Conservation (phyloP, 1,139 yeast species). For the Saccharomyces hybrid region DNA sequence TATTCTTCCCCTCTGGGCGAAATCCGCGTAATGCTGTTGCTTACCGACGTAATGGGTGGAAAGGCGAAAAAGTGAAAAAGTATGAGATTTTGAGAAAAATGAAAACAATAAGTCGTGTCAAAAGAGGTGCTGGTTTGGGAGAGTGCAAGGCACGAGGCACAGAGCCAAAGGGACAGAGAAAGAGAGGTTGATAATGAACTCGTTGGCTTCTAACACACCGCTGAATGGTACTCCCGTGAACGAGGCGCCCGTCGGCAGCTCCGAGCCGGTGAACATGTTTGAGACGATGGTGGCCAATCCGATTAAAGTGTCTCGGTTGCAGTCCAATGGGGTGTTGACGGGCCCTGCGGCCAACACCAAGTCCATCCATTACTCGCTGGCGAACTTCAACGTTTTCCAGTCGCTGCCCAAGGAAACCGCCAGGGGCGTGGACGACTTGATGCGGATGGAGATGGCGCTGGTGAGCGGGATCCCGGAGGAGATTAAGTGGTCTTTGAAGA, state of each 20-base stretch:
- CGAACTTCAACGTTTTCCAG: slow-evolving; percentile 29
- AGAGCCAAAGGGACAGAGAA: background rate
- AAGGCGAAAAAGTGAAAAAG: background rate
- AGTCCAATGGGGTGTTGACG: slow-evolving; percentile 24
- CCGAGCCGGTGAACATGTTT: slow-evolving; percentile 15
- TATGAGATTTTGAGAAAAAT: background rate
- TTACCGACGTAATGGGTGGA: background rate
- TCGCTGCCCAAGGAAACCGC: slow-evolving; percentile 28
- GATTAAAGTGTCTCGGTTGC: slow-evolving; percentile 24
- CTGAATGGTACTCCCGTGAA: slow-evolving; percentile 2
- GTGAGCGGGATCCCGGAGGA: slow-evolving; percentile 48
- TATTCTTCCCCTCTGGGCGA: background rate
- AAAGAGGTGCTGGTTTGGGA: no score
- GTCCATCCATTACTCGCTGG: slow-evolving; percentile 26
- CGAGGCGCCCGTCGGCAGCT: background rate
- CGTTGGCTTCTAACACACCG: background rate
- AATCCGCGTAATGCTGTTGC: background rate
- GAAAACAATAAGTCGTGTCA: background rate
- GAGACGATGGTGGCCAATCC: slow-evolving; percentile 26
- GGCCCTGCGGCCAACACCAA: slow-evolving; percentile 9
- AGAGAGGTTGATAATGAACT: background rate
- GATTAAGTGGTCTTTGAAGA: slow-evolving; percentile 50
- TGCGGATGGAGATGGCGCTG: slow-evolving; percentile 52
- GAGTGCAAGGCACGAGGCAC: background rate
- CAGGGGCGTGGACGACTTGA: slow-evolving; percentile 49